Base-by-base conservation (phyloP, 2,329 filamentous ascomycete species). In the Exophiala alcalophila region DNA sequence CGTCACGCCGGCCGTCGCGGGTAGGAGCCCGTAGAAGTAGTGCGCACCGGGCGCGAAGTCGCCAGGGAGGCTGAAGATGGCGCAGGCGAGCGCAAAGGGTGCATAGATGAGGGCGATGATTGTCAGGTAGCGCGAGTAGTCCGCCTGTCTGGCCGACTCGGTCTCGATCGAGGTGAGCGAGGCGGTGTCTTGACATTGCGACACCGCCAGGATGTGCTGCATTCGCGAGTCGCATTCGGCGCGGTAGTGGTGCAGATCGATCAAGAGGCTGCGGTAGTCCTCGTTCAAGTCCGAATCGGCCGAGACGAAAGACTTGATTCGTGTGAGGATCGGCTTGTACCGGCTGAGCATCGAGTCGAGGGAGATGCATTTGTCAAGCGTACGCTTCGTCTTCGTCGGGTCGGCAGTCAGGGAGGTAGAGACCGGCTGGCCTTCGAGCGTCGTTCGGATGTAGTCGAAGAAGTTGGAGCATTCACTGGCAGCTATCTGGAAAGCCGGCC, bases 401-500 rank as follows among this genome's bases (percentile, higher is more conserved):
- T 51, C 47, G 8, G 28, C n/a, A 4, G 47, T 38, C n/a, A 48
- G 35, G 11, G 39, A 14, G 4, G 47, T 50, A 16, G 43, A 45
- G 11, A 53, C 38, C n/a, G 36, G 19, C n/a, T 51, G 44, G 27
- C 23, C 36, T 27, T 50, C 44, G 4, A 53, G 45, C 10, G 44
- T 51, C 7, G 44, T 19, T 11, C 44, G 47, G 32, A 53, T 47
- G 35, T 50, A 53, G 11, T 50, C 44, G 44, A 53, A 50, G 29
- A 51, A 49, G 15, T 43, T 51, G 27, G 41, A 33, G 25, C 44
- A 51, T 39, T 53, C 51, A 29, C 44, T 46, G 12, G 51, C 51
- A 8, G 51, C 51, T 14, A 53, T 50, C 19, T 53, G 51, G 12
- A 53, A 48, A n/a, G 44, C 49, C 14, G 51, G 51, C 24, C 41